phyloP scores from a whole-genome alignment of 2,329 filamentous ascomycete species.

The Tolypocladium tundrense region DNA sequence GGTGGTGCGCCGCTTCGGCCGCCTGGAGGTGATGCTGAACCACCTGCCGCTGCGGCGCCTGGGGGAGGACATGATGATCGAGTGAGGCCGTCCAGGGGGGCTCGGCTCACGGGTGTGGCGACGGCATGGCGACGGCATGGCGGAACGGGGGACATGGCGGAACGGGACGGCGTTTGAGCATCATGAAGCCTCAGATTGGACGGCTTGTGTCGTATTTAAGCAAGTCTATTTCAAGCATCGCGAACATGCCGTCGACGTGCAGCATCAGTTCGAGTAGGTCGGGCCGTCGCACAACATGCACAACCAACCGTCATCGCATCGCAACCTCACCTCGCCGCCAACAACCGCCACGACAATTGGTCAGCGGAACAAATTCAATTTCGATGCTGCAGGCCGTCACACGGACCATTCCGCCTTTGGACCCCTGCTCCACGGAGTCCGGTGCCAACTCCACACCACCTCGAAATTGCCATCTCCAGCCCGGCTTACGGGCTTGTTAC shows the following conservation, averaged over 20 bases:
- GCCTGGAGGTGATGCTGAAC: constrained; percentile 20
- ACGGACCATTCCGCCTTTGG: not conserved
- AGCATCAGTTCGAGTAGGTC: too few relatives aligned
- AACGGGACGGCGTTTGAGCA: too few relatives aligned
- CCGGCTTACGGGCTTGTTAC: not conserved
- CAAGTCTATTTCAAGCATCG: too few relatives aligned
- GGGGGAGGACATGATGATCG: constrained; percentile 21
- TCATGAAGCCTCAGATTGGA: too few relatives aligned
- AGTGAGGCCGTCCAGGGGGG: constrained; percentile 9
- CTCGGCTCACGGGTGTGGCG: too few relatives aligned
- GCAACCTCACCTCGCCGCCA: too few relatives aligned
- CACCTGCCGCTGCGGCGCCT: constrained; percentile 20
- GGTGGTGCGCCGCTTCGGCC: constrained; percentile 17
- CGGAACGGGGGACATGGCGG: too few relatives aligned
- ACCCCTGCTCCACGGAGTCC: not conserved
- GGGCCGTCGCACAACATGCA: too few relatives aligned
- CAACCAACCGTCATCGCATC: too few relatives aligned
- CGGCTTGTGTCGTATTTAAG: too few relatives aligned
- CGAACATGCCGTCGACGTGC: too few relatives aligned
- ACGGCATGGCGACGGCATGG: too few relatives aligned
- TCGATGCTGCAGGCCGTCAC: not conserved
- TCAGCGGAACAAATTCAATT: not conserved
- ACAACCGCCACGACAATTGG: not conserved
- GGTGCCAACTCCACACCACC: not conserved
- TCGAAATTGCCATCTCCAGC: not conserved